These are phyloP conservation scores for Pichia kudriavzevii DNA, from an alignment of 1,139 yeast species.

Conservation along the genomic window DNA sequence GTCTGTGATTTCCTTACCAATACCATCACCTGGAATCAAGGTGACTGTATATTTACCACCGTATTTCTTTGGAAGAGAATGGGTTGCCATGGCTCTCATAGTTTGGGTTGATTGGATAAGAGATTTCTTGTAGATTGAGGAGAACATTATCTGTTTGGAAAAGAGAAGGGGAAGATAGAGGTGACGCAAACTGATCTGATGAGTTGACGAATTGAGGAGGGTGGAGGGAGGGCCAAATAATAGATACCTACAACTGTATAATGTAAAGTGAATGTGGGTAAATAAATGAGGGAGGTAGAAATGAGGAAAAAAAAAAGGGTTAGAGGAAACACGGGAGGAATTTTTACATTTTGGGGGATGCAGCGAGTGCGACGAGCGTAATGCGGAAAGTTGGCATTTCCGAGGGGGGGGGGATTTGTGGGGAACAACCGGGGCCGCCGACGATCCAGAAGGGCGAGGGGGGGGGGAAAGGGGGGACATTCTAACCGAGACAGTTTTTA, in stretches of 20 bases:
- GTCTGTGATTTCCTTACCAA: slow-evolving; percentile 93
- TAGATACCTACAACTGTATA: too few relatives aligned
- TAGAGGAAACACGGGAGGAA: neutral
- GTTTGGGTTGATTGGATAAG: slow-evolving; percentile 10
- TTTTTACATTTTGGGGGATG: too few relatives aligned
- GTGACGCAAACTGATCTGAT: neutral
- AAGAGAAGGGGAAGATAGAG: neutral
- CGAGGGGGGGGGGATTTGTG: neutral
- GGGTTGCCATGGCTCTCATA: slow-evolving; percentile 26
- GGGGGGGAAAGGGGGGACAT: too few relatives aligned
- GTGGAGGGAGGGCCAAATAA: neutral
- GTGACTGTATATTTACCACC: slow-evolving; percentile 93
- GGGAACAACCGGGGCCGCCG: too few relatives aligned
- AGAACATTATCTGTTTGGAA: slow-evolving; percentile 18
- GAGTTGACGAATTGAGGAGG: neutral
- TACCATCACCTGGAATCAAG: slow-evolving; percentile 95
- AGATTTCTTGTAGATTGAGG: slow-evolving; percentile 19
- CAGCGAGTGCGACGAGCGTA: neutral
- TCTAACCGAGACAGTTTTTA: too few relatives aligned
- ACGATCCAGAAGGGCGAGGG: too few relatives aligned
- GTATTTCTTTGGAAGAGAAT: slow-evolving; percentile 70
- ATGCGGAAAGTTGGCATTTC: neutral
- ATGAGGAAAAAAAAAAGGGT: neutral
- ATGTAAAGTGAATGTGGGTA: neutral
- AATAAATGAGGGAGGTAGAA: neutral